phyloP scores from a whole-genome alignment of 2,329 filamentous ascomycete genomes.

The Aspergillus uvarum region DNA sequence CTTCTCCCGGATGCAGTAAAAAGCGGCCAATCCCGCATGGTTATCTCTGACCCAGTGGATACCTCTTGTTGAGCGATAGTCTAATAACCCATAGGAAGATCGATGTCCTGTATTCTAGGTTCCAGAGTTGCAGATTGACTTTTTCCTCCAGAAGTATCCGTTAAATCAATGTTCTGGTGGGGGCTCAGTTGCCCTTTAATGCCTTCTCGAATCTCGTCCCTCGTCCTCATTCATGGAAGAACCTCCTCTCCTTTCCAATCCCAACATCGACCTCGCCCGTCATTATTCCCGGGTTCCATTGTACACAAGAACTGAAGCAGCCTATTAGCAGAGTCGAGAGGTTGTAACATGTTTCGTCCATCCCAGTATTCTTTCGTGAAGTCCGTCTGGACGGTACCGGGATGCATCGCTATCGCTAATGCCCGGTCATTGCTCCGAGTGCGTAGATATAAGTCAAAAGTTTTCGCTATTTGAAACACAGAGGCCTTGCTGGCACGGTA shows the following conservation, averaged over 20 bases:
- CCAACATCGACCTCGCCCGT: constrained; percentile 64
- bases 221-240: constrained; percentile 46
- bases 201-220: background rate
- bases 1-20: background rate
- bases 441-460: constrained; percentile 66
- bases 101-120: background rate
- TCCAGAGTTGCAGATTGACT: background rate
- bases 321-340: constrained; percentile 65
- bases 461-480: constrained; percentile 69
- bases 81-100: background rate
- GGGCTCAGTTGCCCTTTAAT: background rate
- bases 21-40: background rate
- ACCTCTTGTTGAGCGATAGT: background rate
- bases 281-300: constrained; percentile 37
- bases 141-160: background rate
- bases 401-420: constrained; percentile 70
- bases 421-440: constrained; percentile 61
- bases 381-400: constrained; percentile 75
- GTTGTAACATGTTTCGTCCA: constrained; percentile 66
- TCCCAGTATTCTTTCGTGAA: constrained; percentile 72
- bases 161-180: background rate
- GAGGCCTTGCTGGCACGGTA: constrained; percentile 76
- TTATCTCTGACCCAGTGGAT: background rate
- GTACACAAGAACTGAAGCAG: constrained; percentile 60
- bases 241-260: constrained; percentile 69